These are phyloP conservation scores for Neurospora sp. DNA, from an alignment of 495 filamentous ascomycete species.

Conservation along the genomic window DNA sequence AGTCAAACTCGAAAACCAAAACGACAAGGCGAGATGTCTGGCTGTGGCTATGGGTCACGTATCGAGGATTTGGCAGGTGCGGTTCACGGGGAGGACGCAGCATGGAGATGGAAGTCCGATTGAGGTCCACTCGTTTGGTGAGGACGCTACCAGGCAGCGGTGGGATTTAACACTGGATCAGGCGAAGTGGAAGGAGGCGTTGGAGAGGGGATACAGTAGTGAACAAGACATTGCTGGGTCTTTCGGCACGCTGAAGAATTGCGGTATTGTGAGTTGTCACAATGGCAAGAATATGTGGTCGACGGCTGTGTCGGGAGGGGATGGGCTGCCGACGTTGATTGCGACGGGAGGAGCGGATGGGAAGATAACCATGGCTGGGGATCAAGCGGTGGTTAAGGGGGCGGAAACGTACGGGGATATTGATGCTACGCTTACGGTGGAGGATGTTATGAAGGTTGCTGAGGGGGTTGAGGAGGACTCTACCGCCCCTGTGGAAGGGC, in stretches of 20 bases:
- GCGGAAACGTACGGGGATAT: conserved; percentile 1
- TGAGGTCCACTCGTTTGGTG: conserved; percentile 61
- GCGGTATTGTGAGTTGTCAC: conserved; percentile 50
- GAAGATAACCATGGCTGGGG: conserved; percentile 34
- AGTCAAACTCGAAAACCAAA: conserved; percentile 9
- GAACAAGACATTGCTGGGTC: conserved; percentile 3
- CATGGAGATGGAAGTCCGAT: conserved; percentile 6
- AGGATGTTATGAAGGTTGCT: conserved; percentile 7
- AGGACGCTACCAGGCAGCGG: conserved; percentile 61
- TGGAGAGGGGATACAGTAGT: not conserved
- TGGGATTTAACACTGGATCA: conserved; percentile 48
- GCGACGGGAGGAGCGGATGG: conserved; percentile 89
- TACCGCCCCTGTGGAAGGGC: not conserved
- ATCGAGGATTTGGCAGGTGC: conserved; percentile 82
- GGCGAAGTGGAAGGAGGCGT: not conserved
- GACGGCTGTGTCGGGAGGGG: conserved; percentile 34
- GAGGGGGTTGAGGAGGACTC: not conserved
- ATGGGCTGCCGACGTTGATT: conserved; percentile 30
- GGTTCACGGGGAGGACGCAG: conserved; percentile 37
- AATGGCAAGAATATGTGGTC: conserved; percentile 91
- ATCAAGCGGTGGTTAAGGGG: not conserved
- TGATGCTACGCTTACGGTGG: conserved; percentile 9
- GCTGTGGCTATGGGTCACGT: conserved; percentile 72
- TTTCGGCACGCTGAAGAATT: conserved; percentile 36
- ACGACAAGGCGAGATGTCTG: conserved; percentile 28